Evolutionary conservation across 1,284 basidiomycete genomes (phyloP).

Genomic region (Ganoderma resinaceum): DNA sequence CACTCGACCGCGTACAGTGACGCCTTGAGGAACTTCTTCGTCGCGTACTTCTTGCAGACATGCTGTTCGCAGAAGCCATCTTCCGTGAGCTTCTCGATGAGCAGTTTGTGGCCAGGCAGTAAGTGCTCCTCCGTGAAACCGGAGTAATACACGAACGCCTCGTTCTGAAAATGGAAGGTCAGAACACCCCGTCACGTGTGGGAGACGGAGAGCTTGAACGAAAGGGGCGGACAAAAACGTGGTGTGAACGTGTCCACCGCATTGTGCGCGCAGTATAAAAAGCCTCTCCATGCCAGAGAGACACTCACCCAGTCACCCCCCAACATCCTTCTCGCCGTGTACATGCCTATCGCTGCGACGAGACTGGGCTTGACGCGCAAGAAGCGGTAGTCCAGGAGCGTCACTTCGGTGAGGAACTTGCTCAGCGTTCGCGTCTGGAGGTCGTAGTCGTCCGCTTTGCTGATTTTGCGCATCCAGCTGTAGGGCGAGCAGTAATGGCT

Average conservation of each 20-base stretch:
- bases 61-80: slow-evolving; percentile 85
- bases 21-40: slow-evolving; percentile 96
- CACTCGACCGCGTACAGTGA: slow-evolving; percentile 76
- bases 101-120: slow-evolving; percentile 80
- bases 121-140: slow-evolving; percentile 93
- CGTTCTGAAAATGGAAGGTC: slow-evolving; percentile 64
- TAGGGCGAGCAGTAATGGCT: slow-evolving; percentile 99
- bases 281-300: slow-evolving; percentile 24
- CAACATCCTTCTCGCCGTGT: slow-evolving; percentile 90
- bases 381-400: slow-evolving; percentile 93
- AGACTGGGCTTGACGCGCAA: slow-evolving; percentile 93
- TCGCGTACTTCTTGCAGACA: slow-evolving; percentile 96
- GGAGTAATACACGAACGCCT: slow-evolving; percentile 94
- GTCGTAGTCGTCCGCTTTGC: slow-evolving; percentile 99
- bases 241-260: slow-evolving; percentile 33
- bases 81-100: slow-evolving; percentile 88
- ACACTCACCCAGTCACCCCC: slow-evolving; percentile 91
- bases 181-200: slow-evolving; percentile 57
- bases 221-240: slow-evolving; percentile 34
- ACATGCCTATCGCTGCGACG: slow-evolving; percentile 98
- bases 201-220: slow-evolving; percentile 18
- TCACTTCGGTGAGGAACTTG: slow-evolving; percentile 98
- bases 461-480: slow-evolving; percentile 98
- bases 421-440: slow-evolving; percentile 96
- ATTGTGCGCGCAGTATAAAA: slow-evolving; percentile 33